Evolutionary conservation across 148 eudicot species (phyloP), one percentile per base, ranked within the genome.

Genomic region (Vaccinium myrtillus): DNA sequence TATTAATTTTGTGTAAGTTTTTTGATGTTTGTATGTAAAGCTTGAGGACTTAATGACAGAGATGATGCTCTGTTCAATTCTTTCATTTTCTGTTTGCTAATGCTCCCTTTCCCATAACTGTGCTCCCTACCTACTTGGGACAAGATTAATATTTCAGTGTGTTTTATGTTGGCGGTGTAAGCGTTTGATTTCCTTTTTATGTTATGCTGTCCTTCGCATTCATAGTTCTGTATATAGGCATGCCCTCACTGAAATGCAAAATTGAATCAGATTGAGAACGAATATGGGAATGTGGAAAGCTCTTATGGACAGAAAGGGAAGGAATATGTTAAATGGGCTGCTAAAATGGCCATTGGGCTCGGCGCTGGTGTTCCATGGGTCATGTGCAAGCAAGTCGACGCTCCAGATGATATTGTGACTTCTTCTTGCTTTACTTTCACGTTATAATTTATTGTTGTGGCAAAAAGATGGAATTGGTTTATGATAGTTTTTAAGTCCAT

Each of bases 361-460:
- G 93, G 88, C 86, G 97, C 98, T 89, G 98, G 99, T 88, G 99
- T 96, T 87, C 99, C 99, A 84, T 96, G 99, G 99, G 94, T 96
- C 76, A 96, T 96, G 99, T 96, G 99, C 93, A 92, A 90, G 88
- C 99, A 96, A 94, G 80, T 87, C 56, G 98, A 96, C 89, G 99
- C 99, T 84, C 99, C 99, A 81, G 97, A 92, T 81, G 84, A 83
- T 83, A 92, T 95, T 83, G 99, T 95, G 93, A 89, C 80, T 82
- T 79, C 86, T 77, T 73, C 21, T 84, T 81, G 82, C 59, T 51
- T 53, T 79, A 27, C 59, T 27, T 85, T 59, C 21, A 18, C 43
- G 7, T 82, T 51, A 15, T 48, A 48, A 16, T 67, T 65, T 59
- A 67, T 32, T 43, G 54, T 18, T 55, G 15, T 58, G 36, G 25